Percentiles rank a stretch among this genome's conserved stretches.
phyloP scores from a whole-genome alignment of 805 yeast genomes.

The Clavispora carvajalis region DNA sequence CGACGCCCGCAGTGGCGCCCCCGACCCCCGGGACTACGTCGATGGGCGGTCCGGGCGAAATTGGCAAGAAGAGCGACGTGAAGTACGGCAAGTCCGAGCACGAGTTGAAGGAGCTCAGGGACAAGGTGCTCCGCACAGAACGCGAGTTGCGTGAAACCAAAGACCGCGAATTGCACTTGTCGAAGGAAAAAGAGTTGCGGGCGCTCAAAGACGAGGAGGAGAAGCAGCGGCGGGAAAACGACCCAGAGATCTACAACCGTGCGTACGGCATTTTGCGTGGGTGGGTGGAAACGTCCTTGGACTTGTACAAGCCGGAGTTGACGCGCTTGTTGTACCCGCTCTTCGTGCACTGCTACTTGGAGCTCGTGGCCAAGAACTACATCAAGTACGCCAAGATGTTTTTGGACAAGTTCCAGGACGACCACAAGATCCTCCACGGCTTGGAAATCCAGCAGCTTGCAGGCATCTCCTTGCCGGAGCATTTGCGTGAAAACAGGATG shows the following conservation, averaged over 20 bases:
- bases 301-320: slow-evolving; percentile 84
- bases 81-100: slow-evolving; percentile 22
- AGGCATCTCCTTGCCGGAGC: slow-evolving; percentile 74
- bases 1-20: slow-evolving; percentile 46
- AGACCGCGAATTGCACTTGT: slow-evolving; percentile 32
- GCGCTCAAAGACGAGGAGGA: slow-evolving; percentile 39
- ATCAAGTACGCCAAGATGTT: slow-evolving; percentile 63
- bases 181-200: slow-evolving; percentile 36
- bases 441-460: slow-evolving; percentile 68
- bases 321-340: slow-evolving; percentile 82
- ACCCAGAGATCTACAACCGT: slow-evolving; percentile 68
- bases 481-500: slow-evolving; percentile 73
- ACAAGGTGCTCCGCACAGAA: slow-evolving; percentile 28
- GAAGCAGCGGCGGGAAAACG: slow-evolving; percentile 41
- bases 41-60: slow-evolving; percentile 31
- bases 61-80: slow-evolving; percentile 22
- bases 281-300: slow-evolving; percentile 90
- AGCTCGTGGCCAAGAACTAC: slow-evolving; percentile 62
- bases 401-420: slow-evolving; percentile 67
- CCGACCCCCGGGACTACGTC: slow-evolving; percentile 41
- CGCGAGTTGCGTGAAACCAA: slow-evolving; percentile 35
- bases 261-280: slow-evolving; percentile 76
- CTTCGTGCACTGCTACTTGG: slow-evolving; percentile 84
- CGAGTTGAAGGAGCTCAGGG: slow-evolving; percentile 33
- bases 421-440: slow-evolving; percentile 72